Base-by-base conservation (phyloP, 2,329 filamentous ascomycete genomes). In the Hymenoscyphus infarciens region DNA sequence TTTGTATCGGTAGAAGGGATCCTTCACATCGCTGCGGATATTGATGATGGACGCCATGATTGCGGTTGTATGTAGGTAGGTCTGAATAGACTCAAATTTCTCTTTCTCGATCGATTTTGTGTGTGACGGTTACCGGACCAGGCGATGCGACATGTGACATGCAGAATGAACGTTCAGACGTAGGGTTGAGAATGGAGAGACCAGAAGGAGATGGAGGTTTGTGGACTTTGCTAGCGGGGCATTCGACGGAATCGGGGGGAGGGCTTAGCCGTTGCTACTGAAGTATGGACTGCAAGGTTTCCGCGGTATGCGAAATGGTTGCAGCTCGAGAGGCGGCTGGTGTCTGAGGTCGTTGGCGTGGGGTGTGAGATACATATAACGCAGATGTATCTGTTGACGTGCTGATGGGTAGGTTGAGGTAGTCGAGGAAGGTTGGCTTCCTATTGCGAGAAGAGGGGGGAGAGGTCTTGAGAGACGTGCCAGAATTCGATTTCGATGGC, bases 1-100 rank as follows among this genome's bases (percentile, higher is more conserved):
- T 87, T 99, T 99, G 88, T 99, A 99, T 79, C 95, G 95, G 83
- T 99, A 99, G 87, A 97, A 99, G 81, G 90, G 90, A 82, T 99
- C 95, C 83, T 89, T 89, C 82, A 97, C 89, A 90, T 98, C 94
- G 80, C 91, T 92, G 80, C 93, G 93, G 81, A 98, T 93, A 82
- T 99, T 99, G 87, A 99, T 84, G 19, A 52, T 52, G 82, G 91
- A 93, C 85, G 91, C 89, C 95, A 98, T 98, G 80, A 74, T 92
- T 86, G 81, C 81, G 80, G 79, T 65, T 64, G 62, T 27, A 31
- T 64, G 35, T 60, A 45, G 42, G 29, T 60, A 45, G 42, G 15
- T 61, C 62, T 60, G 58, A 56, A 62, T 64, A 64, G 63, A 52
- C 67, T 66, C 60, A 59, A 60, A 42, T 60, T 61, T 64, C 60